Evolutionary conservation across 441 rosid genomes (phyloP).

Genomic region (Erysimum cheiri): DNA sequence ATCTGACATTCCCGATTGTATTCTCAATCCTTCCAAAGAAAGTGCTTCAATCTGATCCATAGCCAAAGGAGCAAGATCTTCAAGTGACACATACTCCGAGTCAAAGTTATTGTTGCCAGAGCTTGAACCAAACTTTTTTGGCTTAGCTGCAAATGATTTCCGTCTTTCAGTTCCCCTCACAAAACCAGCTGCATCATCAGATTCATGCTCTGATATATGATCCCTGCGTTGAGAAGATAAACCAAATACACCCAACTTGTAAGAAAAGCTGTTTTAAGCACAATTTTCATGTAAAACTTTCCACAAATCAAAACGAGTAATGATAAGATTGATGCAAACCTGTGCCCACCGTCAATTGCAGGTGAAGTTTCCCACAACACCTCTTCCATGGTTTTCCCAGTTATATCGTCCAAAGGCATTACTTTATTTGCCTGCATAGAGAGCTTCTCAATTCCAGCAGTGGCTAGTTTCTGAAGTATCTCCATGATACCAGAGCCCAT

Average conservation of each 20-base stretch:
- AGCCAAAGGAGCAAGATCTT: constrained; percentile 95
- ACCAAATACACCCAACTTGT: constrained; percentile 33
- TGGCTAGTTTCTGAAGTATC: constrained; percentile 73
- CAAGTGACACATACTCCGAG: constrained; percentile 80
- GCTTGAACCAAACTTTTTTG: constrained; percentile 48
- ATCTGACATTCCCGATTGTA: constrained; percentile 83
- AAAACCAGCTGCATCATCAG: constrained; percentile 45
- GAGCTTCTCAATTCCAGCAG: constrained; percentile 91
- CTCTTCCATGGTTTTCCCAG: constrained; percentile 91
- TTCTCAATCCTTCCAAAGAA: constrained; percentile 88
- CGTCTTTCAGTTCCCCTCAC: constrained; percentile 49
- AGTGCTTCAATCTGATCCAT: constrained; percentile 98
- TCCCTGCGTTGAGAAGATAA: constrained; percentile 56
- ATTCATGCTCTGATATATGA: constrained; percentile 50
- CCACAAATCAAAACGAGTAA: constrained; percentile 11
- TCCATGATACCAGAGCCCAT: constrained; percentile 88
- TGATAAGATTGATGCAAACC: constrained; percentile 54
- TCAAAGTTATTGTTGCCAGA: constrained; percentile 49
- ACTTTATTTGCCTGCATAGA: constrained; percentile 93
- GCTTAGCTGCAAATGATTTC: constrained; percentile 48
- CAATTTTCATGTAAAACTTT: constrained; percentile 6
- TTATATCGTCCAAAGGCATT: constrained; percentile 93
- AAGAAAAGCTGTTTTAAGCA: constrained; percentile 18
- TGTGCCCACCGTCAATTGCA: constrained; percentile 56
- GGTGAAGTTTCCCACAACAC: constrained; percentile 79